Evolutionary conservation across 2,329 filamentous ascomycete species (phyloP), one percentile per base, ranked within the genome.

Genomic region (Ophiostoma montium): DNA sequence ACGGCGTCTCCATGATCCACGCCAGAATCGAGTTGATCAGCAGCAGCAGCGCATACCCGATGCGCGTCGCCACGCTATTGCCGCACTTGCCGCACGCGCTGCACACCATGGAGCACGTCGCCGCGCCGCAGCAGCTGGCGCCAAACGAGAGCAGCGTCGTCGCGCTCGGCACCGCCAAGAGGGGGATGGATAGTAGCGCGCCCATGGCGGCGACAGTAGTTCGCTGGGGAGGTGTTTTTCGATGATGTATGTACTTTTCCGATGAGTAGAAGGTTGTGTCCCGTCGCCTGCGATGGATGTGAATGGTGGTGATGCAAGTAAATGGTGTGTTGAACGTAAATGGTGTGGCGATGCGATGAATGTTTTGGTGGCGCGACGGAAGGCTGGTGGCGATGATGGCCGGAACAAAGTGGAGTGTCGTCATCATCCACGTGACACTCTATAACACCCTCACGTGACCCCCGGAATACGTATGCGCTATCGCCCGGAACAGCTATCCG

Each of bases 1-100:
- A 98, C 48, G 88, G 86, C 19, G 92, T 98, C 69, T 98, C 87
- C 87, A 96, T 95, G 58, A 98, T 86, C 92, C 92, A 98, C 33
- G 92, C 90, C 47, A 96, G 65, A 56, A 96, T 95, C 52, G 90
- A 95, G 74, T 98, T 98, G 66, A 96, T 69, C 57, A 98, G 80
- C 49, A 98, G 84, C 54, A 98, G 83, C 61, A 96, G 78, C 55
- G 92, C 89, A 64, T 95, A 95, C 61, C 86, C 90, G 69, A 96
- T 94, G 71, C 92, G 86, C 57, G 92, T 98, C 50, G 89, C 89
- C 69, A 96, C 89, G 42, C 86, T 94, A 72, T 95, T 96, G 59
- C 89, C 86, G 67, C 90, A 96, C 65, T 95, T 96, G 47, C 92
- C 90, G 63, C 90, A 98, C 12, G 88, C 86, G 63, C 85, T 92